Conservation (phyloP, 192 early-diverging fungal species). For the Coemansia sp. region DNA sequence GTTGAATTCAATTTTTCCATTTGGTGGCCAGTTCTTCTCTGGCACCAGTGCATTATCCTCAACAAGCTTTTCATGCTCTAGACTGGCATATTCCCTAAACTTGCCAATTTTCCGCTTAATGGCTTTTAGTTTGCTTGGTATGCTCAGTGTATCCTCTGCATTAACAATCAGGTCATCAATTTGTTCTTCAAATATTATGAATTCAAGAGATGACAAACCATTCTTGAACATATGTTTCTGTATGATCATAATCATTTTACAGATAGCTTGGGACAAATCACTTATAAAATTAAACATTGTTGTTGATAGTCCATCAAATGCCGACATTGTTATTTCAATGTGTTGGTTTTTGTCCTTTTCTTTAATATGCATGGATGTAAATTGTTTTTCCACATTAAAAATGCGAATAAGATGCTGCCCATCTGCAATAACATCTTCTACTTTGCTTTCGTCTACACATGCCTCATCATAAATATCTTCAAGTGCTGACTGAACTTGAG, state of each 20-base stretch:
- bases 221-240: not conserved
- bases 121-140: slow-evolving; percentile 1
- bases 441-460: not conserved
- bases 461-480: not conserved
- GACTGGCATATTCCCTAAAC: slow-evolving; percentile 5
- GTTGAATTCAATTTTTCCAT: slow-evolving; percentile 32
- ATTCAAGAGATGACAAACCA: not conserved
- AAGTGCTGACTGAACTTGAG: not conserved
- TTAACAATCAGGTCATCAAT: not conserved
- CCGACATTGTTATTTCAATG: slow-evolving; percentile 46
- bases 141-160: not conserved
- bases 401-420: slow-evolving; percentile 71
- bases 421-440: slow-evolving; percentile 36
- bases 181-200: not conserved
- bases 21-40: slow-evolving; percentile 17
- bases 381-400: slow-evolving; percentile 59
- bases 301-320: not conserved
- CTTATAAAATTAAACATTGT: not conserved
- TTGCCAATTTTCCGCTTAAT: not conserved
- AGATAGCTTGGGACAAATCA: not conserved
- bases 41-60: slow-evolving; percentile 13
- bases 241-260: not conserved
- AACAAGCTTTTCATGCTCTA: slow-evolving; percentile 16
- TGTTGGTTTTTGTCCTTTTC: slow-evolving; percentile 63
- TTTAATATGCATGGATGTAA: slow-evolving; percentile 56